phyloP scores from a whole-genome alignment of 169 alveolate genomes.

The Theileria orientalis region DNA sequence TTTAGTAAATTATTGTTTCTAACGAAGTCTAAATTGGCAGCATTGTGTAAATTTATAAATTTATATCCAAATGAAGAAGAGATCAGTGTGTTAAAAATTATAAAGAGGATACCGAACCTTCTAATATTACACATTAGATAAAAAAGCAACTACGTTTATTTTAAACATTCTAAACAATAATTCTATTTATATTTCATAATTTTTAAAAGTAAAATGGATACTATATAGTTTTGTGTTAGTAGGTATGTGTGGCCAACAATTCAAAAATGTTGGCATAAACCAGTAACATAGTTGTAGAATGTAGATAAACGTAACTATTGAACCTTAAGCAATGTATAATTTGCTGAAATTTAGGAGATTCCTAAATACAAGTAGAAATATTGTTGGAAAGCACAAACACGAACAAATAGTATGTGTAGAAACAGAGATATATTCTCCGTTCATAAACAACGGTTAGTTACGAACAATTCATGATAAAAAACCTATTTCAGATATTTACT shows the following conservation, averaged over 20 bases:
- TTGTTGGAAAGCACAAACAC: slow-evolving; percentile 25
- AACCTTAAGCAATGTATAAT: not conserved
- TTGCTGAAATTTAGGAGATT: slow-evolving; percentile 12
- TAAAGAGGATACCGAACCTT: not conserved
- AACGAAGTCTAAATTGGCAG: not conserved
- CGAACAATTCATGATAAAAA: not conserved
- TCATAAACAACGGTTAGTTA: slow-evolving; percentile 16
- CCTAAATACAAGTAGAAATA: slow-evolving; percentile 1
- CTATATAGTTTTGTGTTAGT: not conserved
- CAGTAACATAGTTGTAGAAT: not conserved
- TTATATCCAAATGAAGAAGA: not conserved
- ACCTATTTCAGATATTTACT: slow-evolving; percentile 28
- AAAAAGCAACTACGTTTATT: not conserved
- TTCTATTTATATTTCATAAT: not conserved
- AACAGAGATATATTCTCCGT: slow-evolving; percentile 54
- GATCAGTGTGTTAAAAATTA: not conserved
- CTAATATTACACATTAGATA: not conserved
- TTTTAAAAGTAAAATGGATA: not conserved
- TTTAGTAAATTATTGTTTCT: not conserved
- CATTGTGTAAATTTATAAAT: not conserved
- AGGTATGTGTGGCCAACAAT: not conserved
- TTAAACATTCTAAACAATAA: not conserved
- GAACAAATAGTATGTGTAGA: slow-evolving; percentile 36
- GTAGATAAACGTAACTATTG: no score
- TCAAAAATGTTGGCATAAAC: not conserved